phyloP scores from a whole-genome alignment of 169 alveolate species.

The Cryptosporidium sp. region DNA sequence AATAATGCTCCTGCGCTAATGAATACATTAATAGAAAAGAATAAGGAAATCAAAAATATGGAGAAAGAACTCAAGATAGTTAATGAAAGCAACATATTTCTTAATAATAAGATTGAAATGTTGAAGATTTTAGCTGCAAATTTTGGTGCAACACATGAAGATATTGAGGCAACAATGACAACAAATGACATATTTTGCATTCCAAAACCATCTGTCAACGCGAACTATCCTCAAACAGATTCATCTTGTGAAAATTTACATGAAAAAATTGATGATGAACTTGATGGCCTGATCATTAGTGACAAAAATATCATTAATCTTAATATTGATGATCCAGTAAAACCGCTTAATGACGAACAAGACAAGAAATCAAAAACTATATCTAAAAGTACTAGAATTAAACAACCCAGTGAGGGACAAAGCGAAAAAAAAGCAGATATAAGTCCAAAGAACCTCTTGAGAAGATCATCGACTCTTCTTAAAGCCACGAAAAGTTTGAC shows the following conservation, averaged over 20 bases:
- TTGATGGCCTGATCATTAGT: neutral
- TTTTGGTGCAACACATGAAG: slow-evolving; percentile 68
- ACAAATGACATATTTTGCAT: slow-evolving; percentile 39
- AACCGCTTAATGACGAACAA: neutral
- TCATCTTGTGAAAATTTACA: slow-evolving; percentile 41
- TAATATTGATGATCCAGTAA: neutral
- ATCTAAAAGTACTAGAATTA: neutral
- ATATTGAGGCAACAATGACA: slow-evolving; percentile 66
- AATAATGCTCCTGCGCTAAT: slow-evolving; percentile 67
- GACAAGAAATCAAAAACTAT: neutral
- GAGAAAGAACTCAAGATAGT: slow-evolving; percentile 47
- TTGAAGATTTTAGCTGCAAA: slow-evolving; percentile 63
- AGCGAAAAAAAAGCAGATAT: neutral
- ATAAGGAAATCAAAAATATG: slow-evolving; percentile 41
- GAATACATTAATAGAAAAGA: slow-evolving; percentile 63
- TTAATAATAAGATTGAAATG: slow-evolving; percentile 62
- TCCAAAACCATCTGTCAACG: slow-evolving; percentile 47
- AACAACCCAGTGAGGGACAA: neutral
- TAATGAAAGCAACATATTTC: slow-evolving; percentile 32
- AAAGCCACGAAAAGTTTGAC: slow-evolving; percentile 44
- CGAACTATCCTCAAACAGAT: slow-evolving; percentile 58
- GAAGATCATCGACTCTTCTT: slow-evolving; percentile 47
- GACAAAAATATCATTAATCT: slow-evolving; percentile 27
- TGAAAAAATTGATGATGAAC: slow-evolving; percentile 45
- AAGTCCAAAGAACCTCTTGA: neutral